Percentiles rank a stretch among this genome's conserved stretches.
These are phyloP conservation scores for Prunus salicina DNA, from an alignment of 306 rosid genomes.

Conservation along the genomic window DNA sequence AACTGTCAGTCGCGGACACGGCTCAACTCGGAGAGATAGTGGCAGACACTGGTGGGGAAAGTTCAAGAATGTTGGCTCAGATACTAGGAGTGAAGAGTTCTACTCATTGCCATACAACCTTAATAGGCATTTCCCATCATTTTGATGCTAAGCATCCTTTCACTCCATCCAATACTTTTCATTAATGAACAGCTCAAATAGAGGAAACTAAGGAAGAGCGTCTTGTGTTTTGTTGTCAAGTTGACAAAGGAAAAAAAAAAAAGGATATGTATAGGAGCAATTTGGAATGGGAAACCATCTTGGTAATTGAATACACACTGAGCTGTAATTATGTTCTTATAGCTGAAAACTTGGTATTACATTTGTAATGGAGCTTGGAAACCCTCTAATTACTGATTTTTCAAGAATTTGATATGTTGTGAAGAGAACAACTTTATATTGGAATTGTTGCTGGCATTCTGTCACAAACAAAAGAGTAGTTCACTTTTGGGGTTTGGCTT, in stretches of 20 bases:
- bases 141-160: conserved; percentile 26
- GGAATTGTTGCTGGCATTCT: not conserved
- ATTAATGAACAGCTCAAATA: conserved; percentile 3
- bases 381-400: not conserved
- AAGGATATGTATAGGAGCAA: not conserved
- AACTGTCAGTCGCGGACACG: conserved; percentile 40
- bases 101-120: conserved; percentile 67
- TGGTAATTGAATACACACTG: not conserved
- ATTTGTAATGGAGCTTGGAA: not conserved
- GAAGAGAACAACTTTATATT: not conserved
- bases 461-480: too few species aligned
- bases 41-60: conserved; percentile 91
- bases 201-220: not conserved
- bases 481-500: not conserved
- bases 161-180: not conserved
- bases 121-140: conserved; percentile 70
- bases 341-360: not conserved
- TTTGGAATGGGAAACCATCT: not conserved
- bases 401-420: not conserved
- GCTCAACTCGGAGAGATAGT: conserved; percentile 58
- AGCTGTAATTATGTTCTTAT: conserved; percentile 4
- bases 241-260: not conserved
- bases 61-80: conserved; percentile 47
- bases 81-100: conserved; percentile 64
- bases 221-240: not conserved